These are phyloP conservation scores for Ganoderma sp. DNA, from an alignment of 1,284 basidiomycete species.

Conservation along the genomic window DNA sequence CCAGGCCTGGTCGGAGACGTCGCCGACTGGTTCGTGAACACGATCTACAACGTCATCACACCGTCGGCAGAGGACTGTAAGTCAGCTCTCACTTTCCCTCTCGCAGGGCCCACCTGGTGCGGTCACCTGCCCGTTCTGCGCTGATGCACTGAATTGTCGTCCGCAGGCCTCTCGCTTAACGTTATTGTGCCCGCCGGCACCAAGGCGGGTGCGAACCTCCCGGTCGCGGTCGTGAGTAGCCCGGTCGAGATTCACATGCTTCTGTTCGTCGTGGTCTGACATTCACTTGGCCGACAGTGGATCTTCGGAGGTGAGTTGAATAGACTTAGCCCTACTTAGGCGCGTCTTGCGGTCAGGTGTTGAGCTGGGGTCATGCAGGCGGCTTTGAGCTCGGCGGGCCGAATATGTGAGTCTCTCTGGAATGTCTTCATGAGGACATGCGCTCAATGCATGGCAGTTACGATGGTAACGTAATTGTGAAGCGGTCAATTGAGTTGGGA, in stretches of 20 bases:
- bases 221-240: constrained; percentile 21
- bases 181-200: constrained; percentile 28
- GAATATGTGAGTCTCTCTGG: constrained; percentile 10
- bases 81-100: constrained; percentile 36
- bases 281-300: constrained; percentile 45
- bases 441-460: constrained; percentile 22
- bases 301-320: constrained; percentile 53
- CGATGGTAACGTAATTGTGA: constrained; percentile 22
- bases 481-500: constrained; percentile 12
- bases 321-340: background rate
- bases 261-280: background rate
- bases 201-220: constrained; percentile 22
- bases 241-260: background rate
- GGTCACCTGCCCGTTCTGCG: background rate
- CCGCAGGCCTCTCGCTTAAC: constrained; percentile 23
- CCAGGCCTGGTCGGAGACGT: constrained; percentile 42
- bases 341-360: background rate
- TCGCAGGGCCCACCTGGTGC: background rate
- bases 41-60: constrained; percentile 42
- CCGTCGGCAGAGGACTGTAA: constrained; percentile 54
- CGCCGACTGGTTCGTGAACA: constrained; percentile 46
- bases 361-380: constrained; percentile 23
- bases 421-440: too few relatives aligned
- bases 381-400: constrained; percentile 41
- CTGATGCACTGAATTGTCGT: background rate